Base-by-base conservation (phyloP, 768 basidiomycete species). In the Sutorius australiensis region DNA sequence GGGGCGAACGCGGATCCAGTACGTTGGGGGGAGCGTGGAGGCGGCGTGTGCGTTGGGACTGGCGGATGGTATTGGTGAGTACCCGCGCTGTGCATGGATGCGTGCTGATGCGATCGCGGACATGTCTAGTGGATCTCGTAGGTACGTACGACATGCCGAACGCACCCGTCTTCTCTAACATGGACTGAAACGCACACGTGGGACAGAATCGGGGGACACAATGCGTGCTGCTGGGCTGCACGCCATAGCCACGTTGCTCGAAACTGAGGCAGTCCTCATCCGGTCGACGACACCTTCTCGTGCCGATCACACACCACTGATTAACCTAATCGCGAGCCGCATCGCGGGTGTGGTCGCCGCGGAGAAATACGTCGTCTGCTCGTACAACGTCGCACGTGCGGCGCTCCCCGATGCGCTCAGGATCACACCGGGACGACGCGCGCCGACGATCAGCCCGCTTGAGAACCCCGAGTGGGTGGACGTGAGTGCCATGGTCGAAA, bases 171-270 rank as follows among this genome's bases (percentile, higher is more conserved):
- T 10, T 28, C 14, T 53, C 24, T 17, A 16, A 53, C 30, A 3
- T 10, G 3, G 32, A 27, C 34, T 13, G 12, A 37, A 36, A 27
- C n/a, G 5, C 9, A 37, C 30, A 27, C n/a, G 5, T 6, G 27
- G 44, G 44, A 37, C 67, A 95, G 95, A 98, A 73, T 99, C 95
- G 16, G 97, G 97, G 39, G 97, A 99, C 64, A 99, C 97, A 8
- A 99, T 99, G 97, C 91, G 95, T 32, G 97, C 95, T 24, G 95
- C 95, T 0, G 97, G 95, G 34, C 77, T 98, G 50, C 90, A 90
- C 68, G 84, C 95, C 37, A 98, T 99, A 63, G 88, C 86, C 13
- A 98, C 93, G 10, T 68, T 99, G 11, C 80, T 99, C 50, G 70
- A 85, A 37, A 83, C 87, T 0, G 89, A 99, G 72, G 95, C 95